Evolutionary conservation across 805 yeast genomes (phyloP).

Genomic region (Hanseniaspora clermontiae): DNA sequence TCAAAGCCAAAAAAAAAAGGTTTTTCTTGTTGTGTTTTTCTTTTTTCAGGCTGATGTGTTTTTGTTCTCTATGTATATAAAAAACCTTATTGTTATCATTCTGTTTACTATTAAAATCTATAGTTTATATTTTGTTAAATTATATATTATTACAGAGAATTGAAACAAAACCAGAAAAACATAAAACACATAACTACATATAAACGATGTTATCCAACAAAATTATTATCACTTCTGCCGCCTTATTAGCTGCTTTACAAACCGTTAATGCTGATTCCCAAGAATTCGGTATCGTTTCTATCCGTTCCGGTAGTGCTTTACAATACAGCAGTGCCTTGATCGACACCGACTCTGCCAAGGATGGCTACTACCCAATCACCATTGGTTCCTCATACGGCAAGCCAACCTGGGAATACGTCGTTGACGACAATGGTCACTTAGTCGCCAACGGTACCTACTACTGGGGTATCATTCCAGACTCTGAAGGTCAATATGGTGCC

Average conservation of each 20-base stretch:
- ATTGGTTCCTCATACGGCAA: conserved; percentile 9
- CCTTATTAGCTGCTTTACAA: conserved; percentile 23
- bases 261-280: conserved; percentile 28
- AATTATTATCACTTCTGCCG: conserved; percentile 20
- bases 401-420: conserved; percentile 25
- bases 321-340: conserved; percentile 25
- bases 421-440: conserved; percentile 24
- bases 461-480: conserved; percentile 16
- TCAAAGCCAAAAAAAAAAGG: no score
- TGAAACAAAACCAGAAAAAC: neutral
- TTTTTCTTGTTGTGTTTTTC: no score
- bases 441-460: conserved; percentile 23
- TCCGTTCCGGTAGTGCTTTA: conserved; percentile 29
- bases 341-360: conserved; percentile 9
- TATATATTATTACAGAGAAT: no score
- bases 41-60: no score
- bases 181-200: neutral
- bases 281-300: conserved; percentile 26
- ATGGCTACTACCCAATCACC: conserved; percentile 10
- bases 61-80: no score
- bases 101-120: no score
- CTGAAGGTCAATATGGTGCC: conserved; percentile 15
- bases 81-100: no score
- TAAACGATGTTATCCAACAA: conserved; percentile 1
- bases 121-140: no score